Evolutionary conservation across 768 basidiomycete species (phyloP).

Genomic region (Strobilomyces dryophilus): DNA sequence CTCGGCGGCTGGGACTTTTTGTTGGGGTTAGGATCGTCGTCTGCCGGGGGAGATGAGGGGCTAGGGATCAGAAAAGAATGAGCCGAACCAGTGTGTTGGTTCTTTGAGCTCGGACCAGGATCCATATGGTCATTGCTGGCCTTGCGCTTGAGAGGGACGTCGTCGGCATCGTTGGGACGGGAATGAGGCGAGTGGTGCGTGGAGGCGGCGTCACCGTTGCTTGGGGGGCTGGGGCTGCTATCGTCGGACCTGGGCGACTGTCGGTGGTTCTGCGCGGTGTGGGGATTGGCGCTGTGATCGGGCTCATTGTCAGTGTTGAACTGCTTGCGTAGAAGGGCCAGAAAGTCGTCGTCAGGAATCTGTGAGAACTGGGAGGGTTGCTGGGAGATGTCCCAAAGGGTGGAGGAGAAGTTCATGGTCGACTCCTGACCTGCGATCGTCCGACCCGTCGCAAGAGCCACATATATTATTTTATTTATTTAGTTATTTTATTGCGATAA

Average conservation of each 20-base stretch:
- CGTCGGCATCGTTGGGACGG: constrained; percentile 38
- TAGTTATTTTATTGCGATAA: not conserved
- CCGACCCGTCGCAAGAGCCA: not conserved
- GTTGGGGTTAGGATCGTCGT: constrained; percentile 20
- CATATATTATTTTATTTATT: constrained; percentile 8
- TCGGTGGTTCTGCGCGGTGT: not conserved
- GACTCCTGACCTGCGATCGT: constrained; percentile 9
- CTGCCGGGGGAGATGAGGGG: constrained; percentile 8
- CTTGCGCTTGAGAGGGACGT: constrained; percentile 68
- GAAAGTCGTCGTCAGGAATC: constrained; percentile 71
- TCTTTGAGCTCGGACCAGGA: constrained; percentile 65
- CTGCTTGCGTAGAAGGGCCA: constrained; percentile 74
- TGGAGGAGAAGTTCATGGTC: constrained; percentile 35
- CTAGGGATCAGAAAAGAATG: not conserved
- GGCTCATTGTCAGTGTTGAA: constrained; percentile 40
- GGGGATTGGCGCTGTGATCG: constrained; percentile 22
- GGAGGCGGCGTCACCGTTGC: constrained; percentile 32
- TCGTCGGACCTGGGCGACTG: constrained; percentile 65
- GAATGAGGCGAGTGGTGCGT: constrained; percentile 14
- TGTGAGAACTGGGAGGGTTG: constrained; percentile 52
- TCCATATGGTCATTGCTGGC: constrained; percentile 61
- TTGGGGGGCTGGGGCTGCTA: constrained; percentile 75
- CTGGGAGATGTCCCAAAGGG: constrained; percentile 67
- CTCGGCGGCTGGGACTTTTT: constrained; percentile 27
- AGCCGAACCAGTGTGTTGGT: constrained; percentile 55